Evolutionary conservation across 495 filamentous ascomycete genomes (phyloP).

Genomic region (Penicillium lividum): DNA sequence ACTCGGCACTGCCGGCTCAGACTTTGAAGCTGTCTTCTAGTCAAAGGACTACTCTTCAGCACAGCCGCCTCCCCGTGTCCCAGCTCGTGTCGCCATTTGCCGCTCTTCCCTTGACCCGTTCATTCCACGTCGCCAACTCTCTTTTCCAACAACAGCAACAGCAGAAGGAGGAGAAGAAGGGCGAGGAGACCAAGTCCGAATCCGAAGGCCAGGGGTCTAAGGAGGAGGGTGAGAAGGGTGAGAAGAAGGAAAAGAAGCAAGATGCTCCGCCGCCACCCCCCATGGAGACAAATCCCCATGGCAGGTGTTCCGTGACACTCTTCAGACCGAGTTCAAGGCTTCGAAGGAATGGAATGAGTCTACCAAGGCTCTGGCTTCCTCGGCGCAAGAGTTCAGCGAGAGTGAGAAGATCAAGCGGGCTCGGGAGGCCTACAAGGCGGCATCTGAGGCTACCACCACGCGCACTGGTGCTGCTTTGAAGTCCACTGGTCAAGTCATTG

Average conservation of each 20-base stretch:
- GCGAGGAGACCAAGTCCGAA: slow-evolving; percentile 46
- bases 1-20: slow-evolving; percentile 29
- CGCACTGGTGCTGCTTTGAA: slow-evolving; percentile 78
- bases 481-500: slow-evolving; percentile 79
- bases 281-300: slow-evolving; percentile 97
- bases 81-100: slow-evolving; percentile 42
- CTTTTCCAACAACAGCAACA: slow-evolving; percentile 45
- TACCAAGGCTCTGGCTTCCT: slow-evolving; percentile 87
- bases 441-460: slow-evolving; percentile 71
- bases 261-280: slow-evolving; percentile 75
- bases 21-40: slow-evolving; percentile 13
- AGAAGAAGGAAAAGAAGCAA: slow-evolving; percentile 60
- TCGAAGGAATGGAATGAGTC: slow-evolving; percentile 99
- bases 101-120: slow-evolving; percentile 41
- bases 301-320: slow-evolving; percentile 97
- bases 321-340: slow-evolving; percentile 88
- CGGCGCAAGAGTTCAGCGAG: slow-evolving; percentile 88
- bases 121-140: slow-evolving; percentile 42
- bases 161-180: slow-evolving; percentile 45
- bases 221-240: slow-evolving; percentile 30
- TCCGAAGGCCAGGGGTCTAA: slow-evolving; percentile 42
- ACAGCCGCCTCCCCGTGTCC: slow-evolving; percentile 30
- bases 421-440: slow-evolving; percentile 79
- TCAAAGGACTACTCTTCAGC: slow-evolving; percentile 19
- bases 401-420: slow-evolving; percentile 89